A percentile compares a stretch with the other conserved stretches of the same genome.
These are phyloP conservation scores for Taphrina pruni DNA, from an alignment of 1,139 yeast genomes.

Conservation along the genomic window DNA sequence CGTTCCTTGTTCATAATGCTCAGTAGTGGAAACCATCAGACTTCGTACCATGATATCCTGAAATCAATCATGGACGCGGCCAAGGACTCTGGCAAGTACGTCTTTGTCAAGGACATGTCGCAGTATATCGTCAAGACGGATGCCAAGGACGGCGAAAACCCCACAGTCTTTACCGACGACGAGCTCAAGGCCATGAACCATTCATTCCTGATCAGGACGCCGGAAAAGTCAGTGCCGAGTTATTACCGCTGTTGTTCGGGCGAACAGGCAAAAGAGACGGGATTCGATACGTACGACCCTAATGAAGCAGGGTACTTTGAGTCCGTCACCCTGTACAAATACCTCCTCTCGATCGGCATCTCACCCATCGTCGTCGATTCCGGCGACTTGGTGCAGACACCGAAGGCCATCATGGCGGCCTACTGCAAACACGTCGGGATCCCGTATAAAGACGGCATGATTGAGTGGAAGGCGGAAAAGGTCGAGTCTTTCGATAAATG, in stretches of 20 bases:
- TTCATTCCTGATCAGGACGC: constrained; percentile 49
- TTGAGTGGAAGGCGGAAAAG: constrained; percentile 47
- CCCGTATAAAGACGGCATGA: constrained; percentile 48
- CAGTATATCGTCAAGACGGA: constrained; percentile 35
- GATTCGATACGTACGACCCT: constrained; percentile 48
- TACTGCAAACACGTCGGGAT: constrained; percentile 48
- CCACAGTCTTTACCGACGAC: constrained; percentile 45
- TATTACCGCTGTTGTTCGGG: constrained; percentile 49
- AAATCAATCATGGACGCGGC: constrained; percentile 28
- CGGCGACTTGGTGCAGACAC: constrained; percentile 47
- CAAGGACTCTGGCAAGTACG: constrained; percentile 20
- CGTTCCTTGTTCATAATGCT: constrained; percentile 23
- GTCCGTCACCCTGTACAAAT: constrained; percentile 49
- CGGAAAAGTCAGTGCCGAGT: constrained; percentile 50
- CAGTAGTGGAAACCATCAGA: constrained; percentile 32
- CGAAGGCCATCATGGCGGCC: constrained; percentile 47
- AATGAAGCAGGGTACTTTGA: constrained; percentile 50
- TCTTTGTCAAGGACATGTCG: constrained; percentile 41
- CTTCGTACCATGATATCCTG: constrained; percentile 6
- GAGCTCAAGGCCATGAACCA: constrained; percentile 46
- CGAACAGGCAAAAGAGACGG: constrained; percentile 49
- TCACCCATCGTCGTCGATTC: constrained; percentile 49
- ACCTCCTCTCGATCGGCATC: constrained; percentile 42
- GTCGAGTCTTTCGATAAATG: constrained; percentile 49
- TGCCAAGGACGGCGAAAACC: constrained; percentile 22